Evolutionary conservation across 495 filamentous ascomycete genomes (phyloP).

Genomic region (Emericellopsis terricola): DNA sequence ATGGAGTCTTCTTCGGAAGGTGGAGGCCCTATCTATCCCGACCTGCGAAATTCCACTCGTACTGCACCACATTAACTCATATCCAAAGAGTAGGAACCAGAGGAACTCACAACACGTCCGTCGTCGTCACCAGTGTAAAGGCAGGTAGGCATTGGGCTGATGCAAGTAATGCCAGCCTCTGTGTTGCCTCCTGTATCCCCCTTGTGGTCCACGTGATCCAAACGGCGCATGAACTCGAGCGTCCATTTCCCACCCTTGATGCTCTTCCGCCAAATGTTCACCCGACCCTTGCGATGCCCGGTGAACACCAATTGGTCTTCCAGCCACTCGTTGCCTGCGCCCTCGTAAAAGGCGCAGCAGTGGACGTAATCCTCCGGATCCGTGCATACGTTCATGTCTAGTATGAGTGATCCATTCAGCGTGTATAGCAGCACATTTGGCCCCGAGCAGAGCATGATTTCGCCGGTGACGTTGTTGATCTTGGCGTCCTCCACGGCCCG

Average conservation of each 20-base stretch:
- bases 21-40: conserved; percentile 24
- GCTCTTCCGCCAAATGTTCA: conserved; percentile 50
- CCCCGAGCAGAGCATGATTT: conserved; percentile 69
- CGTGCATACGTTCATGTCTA: conserved; percentile 63
- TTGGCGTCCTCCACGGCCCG: conserved; percentile 46
- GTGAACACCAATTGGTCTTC: conserved; percentile 78
- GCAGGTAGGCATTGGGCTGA: conserved; percentile 62
- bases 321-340: conserved; percentile 78
- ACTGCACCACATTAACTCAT: conserved; percentile 33
- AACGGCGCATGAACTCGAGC: conserved; percentile 43
- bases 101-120: conserved; percentile 47
- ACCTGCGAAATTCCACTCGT: conserved; percentile 81
- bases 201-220: conserved; percentile 65
- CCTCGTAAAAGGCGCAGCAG: conserved; percentile 87
- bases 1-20: not conserved
- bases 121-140: conserved; percentile 91
- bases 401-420: conserved; percentile 65
- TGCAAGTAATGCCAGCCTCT: conserved; percentile 70
- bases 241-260: conserved; percentile 27
- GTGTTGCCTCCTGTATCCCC: conserved; percentile 59
- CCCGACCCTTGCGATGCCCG: conserved; percentile 66
- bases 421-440: conserved; percentile 62
- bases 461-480: conserved; percentile 79
- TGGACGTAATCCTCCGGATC: conserved; percentile 54
- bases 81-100: not conserved